A percentile compares a stretch with the other conserved stretches of the same genome.
Conservation (phyloP, 768 basidiomycete species). For the Rhizopogon vulgaris region DNA sequence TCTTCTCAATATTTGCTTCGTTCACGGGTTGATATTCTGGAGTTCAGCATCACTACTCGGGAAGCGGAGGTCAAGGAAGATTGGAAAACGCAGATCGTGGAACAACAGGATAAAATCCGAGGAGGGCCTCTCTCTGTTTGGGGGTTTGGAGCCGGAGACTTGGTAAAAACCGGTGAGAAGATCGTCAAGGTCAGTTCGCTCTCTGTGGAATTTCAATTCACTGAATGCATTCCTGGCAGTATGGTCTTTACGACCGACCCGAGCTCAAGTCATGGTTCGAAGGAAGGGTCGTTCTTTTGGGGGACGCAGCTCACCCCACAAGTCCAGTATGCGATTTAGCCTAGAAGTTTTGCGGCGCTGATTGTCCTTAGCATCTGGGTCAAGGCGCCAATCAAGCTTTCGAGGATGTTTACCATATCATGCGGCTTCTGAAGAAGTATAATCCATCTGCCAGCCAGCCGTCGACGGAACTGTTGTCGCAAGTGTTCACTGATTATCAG, state of each 20-base stretch:
- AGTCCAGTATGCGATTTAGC: slow-evolving; percentile 31
- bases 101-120: slow-evolving; percentile 13
- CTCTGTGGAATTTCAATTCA: not conserved
- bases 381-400: slow-evolving; percentile 43
- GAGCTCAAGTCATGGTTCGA: slow-evolving; percentile 35
- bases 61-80: slow-evolving; percentile 35
- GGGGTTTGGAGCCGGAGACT: slow-evolving; percentile 13
- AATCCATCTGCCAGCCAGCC: slow-evolving; percentile 22
- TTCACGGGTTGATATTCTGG: not conserved
- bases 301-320: slow-evolving; percentile 42
- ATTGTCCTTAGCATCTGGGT: slow-evolving; percentile 31
- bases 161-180: slow-evolving; percentile 9
- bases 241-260: slow-evolving; percentile 39
- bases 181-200: slow-evolving; percentile 11
- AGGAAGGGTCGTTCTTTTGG: slow-evolving; percentile 35
- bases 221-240: slow-evolving; percentile 20
- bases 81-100: slow-evolving; percentile 33
- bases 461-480: slow-evolving; percentile 20
- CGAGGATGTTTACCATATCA: slow-evolving; percentile 34
- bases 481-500: slow-evolving; percentile 30
- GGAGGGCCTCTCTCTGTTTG: slow-evolving; percentile 12
- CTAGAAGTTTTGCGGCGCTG: not conserved
- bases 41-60: slow-evolving; percentile 1
- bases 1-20: not conserved
- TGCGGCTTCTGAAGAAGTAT: slow-evolving; percentile 26